Percentiles rank a stretch among this genome's conserved stretches.
Conservation (phyloP, 108 stramenopile species). For the Aurantiochytrium sp. region DNA sequence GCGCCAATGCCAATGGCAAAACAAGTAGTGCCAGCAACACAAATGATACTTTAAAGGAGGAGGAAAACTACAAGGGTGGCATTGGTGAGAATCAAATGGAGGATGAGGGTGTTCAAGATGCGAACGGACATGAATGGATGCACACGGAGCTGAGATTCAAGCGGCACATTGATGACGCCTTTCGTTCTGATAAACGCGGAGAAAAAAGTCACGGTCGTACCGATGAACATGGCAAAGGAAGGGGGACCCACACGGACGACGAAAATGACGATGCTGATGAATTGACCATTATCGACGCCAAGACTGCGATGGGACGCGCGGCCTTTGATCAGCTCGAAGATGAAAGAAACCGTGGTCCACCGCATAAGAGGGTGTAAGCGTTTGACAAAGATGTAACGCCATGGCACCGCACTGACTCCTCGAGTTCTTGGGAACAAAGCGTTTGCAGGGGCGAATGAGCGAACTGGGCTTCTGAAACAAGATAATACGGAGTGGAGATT, state of each 20-base stretch:
- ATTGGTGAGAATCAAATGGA: constrained; percentile 11
- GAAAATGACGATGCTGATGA: neutral
- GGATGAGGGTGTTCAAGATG: neutral
- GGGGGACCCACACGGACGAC: neutral
- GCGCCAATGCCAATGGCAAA: neutral
- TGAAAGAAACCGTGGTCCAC: neutral
- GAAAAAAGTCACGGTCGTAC: no score
- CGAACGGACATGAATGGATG: neutral
- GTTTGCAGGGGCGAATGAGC: no score
- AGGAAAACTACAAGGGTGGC: neutral
- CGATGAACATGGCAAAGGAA: no score
- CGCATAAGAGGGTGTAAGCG: no score
- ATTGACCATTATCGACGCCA: neutral
- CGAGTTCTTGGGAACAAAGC: no score
- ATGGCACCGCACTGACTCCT: no score
- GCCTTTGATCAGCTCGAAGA: neutral
- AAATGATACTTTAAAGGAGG: neutral
- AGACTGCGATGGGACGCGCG: neutral
- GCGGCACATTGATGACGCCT: neutral
- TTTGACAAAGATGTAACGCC: no score
- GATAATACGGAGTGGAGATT: no score
- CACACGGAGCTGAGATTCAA: neutral
- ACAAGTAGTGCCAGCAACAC: neutral
- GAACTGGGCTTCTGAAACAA: no score
- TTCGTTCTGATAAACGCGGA: neutral